Evolutionary conservation across 2,329 filamentous ascomycete species (phyloP), one percentile per base, ranked within the genome.

Genomic region (Monilinia aucupariae): DNA sequence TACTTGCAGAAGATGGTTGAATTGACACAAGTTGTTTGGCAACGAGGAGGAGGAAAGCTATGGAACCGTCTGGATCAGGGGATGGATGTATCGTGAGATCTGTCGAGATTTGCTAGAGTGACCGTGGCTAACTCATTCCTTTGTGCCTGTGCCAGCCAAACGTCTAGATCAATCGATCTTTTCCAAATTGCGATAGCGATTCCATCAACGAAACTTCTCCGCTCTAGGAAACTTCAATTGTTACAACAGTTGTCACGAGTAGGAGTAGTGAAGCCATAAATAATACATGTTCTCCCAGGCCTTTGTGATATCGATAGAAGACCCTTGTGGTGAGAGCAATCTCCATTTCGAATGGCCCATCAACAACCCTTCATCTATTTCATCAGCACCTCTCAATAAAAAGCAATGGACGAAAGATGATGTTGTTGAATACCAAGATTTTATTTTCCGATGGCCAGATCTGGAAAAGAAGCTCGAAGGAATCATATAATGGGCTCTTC

Each of bases 11-110:
- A 65, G 78, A 80, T 59, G 75, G 80, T 70, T 80, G 79, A 78
- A 79, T 77, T 45, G 79, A 78, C 4, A 75, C 71, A 30, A 78
- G 67, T 20, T 75, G 80, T 73, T 74, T 75, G 3, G 75, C 73
- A 65, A 73, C 73, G 64, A 75, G 79, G 30, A 74, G 78, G 65
- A 69, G n/a, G n/a, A n/a, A n/a, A 74, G 62, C 73, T 73, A 64
- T 79, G 80, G 71, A 80, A 75, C 64, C 75, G 78, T 71, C 74
- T 79, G 30, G 79, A 79, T 58, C 76, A 75, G 68, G 77, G 78
- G 64, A 78, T 77, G 68, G n/a, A n/a, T n/a, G n/a, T 78, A 79
- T 67, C 73, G 76, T 77, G 70, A 74, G 74, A 71, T 39, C 13
- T 50, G 13, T 39, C 45, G 22, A 49, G 43, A 39, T 37, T n/a